Evolutionary conservation across 768 basidiomycete species (phyloP).

Genomic region (Tulasnella sp.): DNA sequence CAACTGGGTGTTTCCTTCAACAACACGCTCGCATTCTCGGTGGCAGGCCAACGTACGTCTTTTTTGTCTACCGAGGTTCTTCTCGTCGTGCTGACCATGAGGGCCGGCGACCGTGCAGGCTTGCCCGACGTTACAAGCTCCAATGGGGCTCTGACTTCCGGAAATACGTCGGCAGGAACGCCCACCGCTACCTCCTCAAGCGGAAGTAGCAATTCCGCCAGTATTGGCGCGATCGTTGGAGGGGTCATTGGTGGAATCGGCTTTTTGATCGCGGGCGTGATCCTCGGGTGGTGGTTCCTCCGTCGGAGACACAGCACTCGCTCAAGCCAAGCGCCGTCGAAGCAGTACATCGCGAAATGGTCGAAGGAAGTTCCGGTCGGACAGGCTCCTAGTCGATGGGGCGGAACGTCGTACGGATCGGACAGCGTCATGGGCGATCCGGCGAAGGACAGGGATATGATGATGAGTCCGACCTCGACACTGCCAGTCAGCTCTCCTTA

Average conservation of each 20-base stretch:
- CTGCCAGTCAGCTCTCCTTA: not conserved
- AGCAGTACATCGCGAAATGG: slow-evolving; percentile 22
- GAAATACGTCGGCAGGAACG: not conserved
- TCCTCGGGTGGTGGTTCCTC: slow-evolving; percentile 9
- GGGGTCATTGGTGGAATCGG: slow-evolving; percentile 4
- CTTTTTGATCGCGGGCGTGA: not conserved
- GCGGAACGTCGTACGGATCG: slow-evolving; percentile 2
- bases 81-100: not conserved
- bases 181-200: not conserved
- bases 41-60: not conserved
- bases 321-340: slow-evolving; percentile 15
- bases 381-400: not conserved
- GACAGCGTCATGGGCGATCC: not conserved
- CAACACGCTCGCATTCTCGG: slow-evolving; percentile 1
- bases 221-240: slow-evolving; percentile 20
- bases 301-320: not conserved
- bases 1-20: not conserved
- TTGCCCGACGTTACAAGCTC: not conserved
- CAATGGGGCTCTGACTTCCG: not conserved
- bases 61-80: not conserved
- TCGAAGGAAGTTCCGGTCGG: slow-evolving; percentile 9
- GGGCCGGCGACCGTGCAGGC: not conserved
- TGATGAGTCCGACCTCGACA: not conserved
- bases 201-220: not conserved
- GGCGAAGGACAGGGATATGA: slow-evolving; percentile 13